Conservation (phyloP, 257 asterid species). For the Scutellaria galericulata region DNA sequence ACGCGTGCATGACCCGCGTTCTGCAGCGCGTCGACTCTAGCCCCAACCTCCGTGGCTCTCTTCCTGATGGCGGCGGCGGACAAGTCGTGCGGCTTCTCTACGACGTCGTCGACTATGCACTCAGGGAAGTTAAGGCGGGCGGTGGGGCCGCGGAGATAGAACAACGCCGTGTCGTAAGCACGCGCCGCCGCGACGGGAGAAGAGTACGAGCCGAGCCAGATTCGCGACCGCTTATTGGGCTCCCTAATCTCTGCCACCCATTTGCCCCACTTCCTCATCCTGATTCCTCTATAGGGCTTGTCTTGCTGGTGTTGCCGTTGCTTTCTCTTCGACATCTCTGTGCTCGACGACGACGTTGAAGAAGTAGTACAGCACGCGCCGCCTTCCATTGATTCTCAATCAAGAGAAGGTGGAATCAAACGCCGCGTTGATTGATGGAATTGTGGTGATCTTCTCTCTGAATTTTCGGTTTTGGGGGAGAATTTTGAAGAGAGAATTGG, state of each 20-base stretch:
- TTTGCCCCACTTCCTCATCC: constrained; percentile 98
- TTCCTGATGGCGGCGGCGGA: constrained; percentile 80
- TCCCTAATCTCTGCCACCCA: constrained; percentile 96
- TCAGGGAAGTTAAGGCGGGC: constrained; percentile 92
- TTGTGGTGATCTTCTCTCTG: neutral
- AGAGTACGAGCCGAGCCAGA: constrained; percentile 90
- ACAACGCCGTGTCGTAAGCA: constrained; percentile 89
- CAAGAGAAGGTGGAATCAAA: neutral
- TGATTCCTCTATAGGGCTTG: constrained; percentile 78
- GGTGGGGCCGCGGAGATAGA: constrained; percentile 76
- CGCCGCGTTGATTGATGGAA: neutral
- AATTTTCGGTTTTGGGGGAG: constrained; percentile 1
- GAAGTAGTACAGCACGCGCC: constrained; percentile 35
- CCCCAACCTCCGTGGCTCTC: constrained; percentile 86
- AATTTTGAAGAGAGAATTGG: neutral
- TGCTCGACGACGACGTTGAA: constrained; percentile 28
- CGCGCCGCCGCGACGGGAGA: constrained; percentile 93
- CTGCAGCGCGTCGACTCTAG: constrained; percentile 83
- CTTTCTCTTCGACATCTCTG: constrained; percentile 58
- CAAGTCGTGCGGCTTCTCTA: constrained; percentile 46
- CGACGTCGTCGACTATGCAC: constrained; percentile 44
- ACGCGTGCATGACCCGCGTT: constrained; percentile 22
- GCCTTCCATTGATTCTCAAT: constrained; percentile 32
- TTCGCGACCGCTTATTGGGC: constrained; percentile 81
- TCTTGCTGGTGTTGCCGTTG: constrained; percentile 49